These are phyloP conservation scores for Coprinopsis marcescibilis DNA, from an alignment of 768 basidiomycete species.

Conservation along the genomic window DNA sequence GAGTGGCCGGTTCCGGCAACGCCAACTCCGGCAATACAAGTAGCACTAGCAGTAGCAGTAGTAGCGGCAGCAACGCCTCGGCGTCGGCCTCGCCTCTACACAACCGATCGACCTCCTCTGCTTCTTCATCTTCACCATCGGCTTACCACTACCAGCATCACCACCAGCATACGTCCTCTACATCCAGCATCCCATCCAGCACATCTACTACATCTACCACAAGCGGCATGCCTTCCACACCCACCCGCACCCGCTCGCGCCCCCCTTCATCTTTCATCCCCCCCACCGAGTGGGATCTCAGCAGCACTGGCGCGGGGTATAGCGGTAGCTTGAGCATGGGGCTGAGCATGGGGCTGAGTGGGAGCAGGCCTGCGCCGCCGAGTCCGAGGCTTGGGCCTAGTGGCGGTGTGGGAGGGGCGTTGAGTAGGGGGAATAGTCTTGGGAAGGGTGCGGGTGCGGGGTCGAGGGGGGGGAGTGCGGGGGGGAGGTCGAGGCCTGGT, in stretches of 20 bases:
- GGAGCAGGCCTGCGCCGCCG: constrained; percentile 8
- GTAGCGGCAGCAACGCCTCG: neutral
- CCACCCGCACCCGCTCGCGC: neutral
- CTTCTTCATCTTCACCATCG: neutral
- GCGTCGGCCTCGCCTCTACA: neutral
- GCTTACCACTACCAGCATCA: constrained; percentile 6
- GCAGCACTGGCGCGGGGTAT: too few species aligned
- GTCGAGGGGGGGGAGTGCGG: too few species aligned
- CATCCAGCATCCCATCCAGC: neutral
- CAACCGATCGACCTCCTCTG: too few species aligned
- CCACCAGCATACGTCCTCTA: neutral
- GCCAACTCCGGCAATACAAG: too few species aligned
- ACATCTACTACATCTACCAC: neutral
- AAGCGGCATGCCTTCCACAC: neutral
- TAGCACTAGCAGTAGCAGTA: neutral
- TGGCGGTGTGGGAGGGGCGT: neutral
- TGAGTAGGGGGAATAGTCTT: too few species aligned
- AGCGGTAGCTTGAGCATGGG: too few species aligned
- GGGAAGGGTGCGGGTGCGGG: too few species aligned
- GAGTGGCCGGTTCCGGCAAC: too few species aligned
- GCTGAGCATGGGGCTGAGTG: too few species aligned
- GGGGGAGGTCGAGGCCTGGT: too few species aligned
- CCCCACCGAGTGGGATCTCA: too few species aligned
- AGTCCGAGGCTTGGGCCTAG: neutral
- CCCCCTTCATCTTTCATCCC: constrained; percentile 2